Base-by-base conservation (phyloP, 371 early-diverging fungal genomes). In the Actinomucor elegans region DNA sequence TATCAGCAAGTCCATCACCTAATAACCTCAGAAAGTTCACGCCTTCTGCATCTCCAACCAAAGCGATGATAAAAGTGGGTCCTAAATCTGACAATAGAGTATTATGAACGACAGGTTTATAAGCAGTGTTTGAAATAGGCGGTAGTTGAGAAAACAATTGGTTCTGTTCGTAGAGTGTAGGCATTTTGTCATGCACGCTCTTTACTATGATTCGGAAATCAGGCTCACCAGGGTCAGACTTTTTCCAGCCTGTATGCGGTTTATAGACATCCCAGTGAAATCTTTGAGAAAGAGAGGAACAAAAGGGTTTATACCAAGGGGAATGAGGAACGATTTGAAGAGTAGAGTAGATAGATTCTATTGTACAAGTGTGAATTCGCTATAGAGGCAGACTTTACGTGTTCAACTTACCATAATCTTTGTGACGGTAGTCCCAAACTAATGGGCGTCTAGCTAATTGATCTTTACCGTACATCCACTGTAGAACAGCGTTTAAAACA, bases 251-350 rank as follows among this genome's bases (percentile, higher is more conserved):
- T 12, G 77, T 60, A 15, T 63, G 71, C 31, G 82, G 82, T 21
- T 75, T 75, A 54, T 79, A 81, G 1, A 81, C 79, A 36, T 79
- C 75, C 65, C 73, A 81, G 36, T 79, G 72, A 21, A 78, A 60
- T 6, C 27, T 2, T 15, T 26, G 21, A 11, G 29, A 34, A 9
- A 35, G 21, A 15, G 24, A 26, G 9, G 29, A 4, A 4, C 34
- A 41, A 37, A 48, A 48, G 2, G 67, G 71, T n/a, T 44, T 50
- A 37, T 71, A 57, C 66, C 68, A 71, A 10, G 55, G 48, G 0
- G 48, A 35, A 14, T 57, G 55, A 6, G 64, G 64, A 5, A 70
- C 53, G 14, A 64, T 61, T 17, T 47, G 56, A 9, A 70, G 27
- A 11, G 59, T 55, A 44, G 64, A 67, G 31, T 67, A 70, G 0